Conservation (phyloP, 345 rosid genomes). For the Capsella bursapastoris region DNA sequence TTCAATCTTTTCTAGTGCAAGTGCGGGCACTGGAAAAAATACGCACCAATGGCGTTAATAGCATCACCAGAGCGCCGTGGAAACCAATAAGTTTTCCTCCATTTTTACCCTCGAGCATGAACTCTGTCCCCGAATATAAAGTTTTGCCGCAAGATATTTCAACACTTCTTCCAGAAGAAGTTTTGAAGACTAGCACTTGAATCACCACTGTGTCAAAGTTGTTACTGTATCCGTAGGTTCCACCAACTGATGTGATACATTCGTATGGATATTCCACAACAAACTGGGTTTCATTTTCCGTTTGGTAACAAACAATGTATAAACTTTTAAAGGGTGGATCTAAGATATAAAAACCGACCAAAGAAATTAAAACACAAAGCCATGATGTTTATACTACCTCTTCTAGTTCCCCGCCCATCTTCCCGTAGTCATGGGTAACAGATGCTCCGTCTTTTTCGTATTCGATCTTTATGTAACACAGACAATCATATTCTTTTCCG, state of each 20-base stretch:
- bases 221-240: not conserved
- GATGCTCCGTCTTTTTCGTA: conserved; percentile 20
- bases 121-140: not conserved
- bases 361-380: not conserved
- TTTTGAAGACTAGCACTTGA: conserved; percentile 18
- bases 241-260: conserved; percentile 29
- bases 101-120: conserved; percentile 24
- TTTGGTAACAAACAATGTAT: too few relatives aligned
- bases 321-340: not conserved
- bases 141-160: not conserved
- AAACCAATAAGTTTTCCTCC: conserved; percentile 41
- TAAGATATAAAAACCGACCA: not conserved
- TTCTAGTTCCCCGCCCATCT: not conserved
- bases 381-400: not conserved
- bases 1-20: not conserved
- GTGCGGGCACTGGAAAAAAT: not conserved
- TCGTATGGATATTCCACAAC: conserved; percentile 36
- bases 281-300: conserved; percentile 13
- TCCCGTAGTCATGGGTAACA: conserved; percentile 4
- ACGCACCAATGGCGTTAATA: conserved; percentile 20
- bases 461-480: conserved; percentile 26
- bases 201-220: not conserved
- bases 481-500: too few relatives aligned
- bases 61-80: conserved; percentile 17
- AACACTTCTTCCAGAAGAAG: conserved; percentile 29